phyloP scores from a whole-genome alignment of 2,329 filamentous ascomycete genomes.

The Fusarium sp. region DNA sequence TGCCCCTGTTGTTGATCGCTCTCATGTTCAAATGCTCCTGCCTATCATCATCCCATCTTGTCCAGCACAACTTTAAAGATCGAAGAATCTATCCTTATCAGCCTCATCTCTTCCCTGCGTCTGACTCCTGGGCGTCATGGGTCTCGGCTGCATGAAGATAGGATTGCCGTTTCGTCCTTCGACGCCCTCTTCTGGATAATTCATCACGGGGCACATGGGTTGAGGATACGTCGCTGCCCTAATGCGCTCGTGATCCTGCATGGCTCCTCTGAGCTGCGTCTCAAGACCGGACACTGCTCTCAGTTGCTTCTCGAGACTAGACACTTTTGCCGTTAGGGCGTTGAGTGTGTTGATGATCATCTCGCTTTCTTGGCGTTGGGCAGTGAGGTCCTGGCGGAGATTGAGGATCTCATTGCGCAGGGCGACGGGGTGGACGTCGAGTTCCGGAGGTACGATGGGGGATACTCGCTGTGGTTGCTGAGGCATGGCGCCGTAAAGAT shows the following conservation, averaged over 20 bases:
- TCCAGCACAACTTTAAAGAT: background rate
- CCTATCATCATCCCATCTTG: background rate
- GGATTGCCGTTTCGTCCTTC: background rate
- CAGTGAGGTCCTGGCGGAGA: background rate
- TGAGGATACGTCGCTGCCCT: background rate
- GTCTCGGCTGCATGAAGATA: background rate
- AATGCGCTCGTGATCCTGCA: background rate
- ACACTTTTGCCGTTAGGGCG: background rate
- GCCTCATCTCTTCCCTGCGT: constrained; percentile 3
- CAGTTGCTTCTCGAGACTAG: background rate
- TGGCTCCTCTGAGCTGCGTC: background rate
- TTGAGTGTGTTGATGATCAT: background rate
- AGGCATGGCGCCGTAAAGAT: background rate
- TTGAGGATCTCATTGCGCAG: background rate
- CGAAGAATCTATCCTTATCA: background rate
- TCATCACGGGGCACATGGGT: background rate
- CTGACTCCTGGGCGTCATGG: constrained; percentile 25
- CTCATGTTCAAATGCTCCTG: background rate
- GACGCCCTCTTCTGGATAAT: constrained; percentile 9
- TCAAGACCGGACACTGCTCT: background rate
- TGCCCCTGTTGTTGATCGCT: background rate
- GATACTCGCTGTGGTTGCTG: background rate
- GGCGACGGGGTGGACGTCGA: background rate
- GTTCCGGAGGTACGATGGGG: background rate
- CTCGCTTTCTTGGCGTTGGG: background rate